phyloP scores from a whole-genome alignment of 306 rosid species.

The Vigna angularis region DNA sequence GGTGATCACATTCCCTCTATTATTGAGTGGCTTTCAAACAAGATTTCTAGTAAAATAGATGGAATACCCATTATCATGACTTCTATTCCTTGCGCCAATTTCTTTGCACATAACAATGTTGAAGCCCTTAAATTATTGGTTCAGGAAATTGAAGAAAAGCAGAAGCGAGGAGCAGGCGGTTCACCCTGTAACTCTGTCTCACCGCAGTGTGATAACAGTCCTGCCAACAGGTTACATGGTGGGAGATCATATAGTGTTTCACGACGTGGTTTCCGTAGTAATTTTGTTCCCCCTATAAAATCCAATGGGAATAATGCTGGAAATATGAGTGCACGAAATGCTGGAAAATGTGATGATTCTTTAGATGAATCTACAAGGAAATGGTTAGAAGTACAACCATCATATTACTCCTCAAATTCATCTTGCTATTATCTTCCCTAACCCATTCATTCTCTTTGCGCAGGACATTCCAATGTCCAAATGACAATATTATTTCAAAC shows the following conservation, averaged over 20 bases:
- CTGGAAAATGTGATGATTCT: constrained; percentile 80
- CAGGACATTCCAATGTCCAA: constrained; percentile 2
- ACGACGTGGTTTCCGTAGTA: constrained; percentile 82
- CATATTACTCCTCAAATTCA: constrained; percentile 28
- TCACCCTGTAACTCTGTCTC: constrained; percentile 50
- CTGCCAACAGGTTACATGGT: constrained; percentile 60
- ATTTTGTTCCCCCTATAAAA: constrained; percentile 92
- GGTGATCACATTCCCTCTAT: constrained; percentile 25
- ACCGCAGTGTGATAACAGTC: constrained; percentile 48
- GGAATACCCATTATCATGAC: constrained; percentile 15
- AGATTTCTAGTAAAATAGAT: constrained; percentile 31
- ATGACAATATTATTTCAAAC: constrained; percentile 1
- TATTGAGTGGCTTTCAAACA: constrained; percentile 8
- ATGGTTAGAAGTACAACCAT: constrained; percentile 71
- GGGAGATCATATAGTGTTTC: constrained; percentile 81
- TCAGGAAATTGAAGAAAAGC: constrained; percentile 52
- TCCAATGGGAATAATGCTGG: constrained; percentile 70
- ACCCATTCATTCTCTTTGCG: constrained; percentile 3
- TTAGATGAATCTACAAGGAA: constrained; percentile 82
- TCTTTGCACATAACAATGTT: constrained; percentile 15
- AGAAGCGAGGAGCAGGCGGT: constrained; percentile 42
- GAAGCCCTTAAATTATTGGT: constrained; percentile 6
- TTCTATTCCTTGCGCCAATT: constrained; percentile 15
- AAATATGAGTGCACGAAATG: constrained; percentile 62
- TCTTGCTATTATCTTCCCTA: constrained; percentile 30